A percentile compares a stretch with the other conserved stretches of the same genome.
Conservation (phyloP, 495 filamentous ascomycete species). For the Rusavskia elegans region DNA sequence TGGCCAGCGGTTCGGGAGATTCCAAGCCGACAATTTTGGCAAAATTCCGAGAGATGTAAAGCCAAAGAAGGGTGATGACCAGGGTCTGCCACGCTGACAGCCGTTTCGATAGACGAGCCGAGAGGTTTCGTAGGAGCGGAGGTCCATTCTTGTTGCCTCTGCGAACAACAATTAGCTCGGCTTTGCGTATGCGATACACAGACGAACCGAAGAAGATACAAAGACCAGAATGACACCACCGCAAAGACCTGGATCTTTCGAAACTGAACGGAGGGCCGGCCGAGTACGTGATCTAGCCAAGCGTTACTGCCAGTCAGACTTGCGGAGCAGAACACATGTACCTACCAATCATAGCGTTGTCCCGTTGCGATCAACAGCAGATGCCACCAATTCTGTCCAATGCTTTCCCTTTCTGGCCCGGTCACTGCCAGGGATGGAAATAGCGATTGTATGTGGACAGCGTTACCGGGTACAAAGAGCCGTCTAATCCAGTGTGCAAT, state of each 20-base stretch:
- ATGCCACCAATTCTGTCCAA: no score
- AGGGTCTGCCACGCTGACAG: slow-evolving; percentile 83
- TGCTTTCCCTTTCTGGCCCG: no score
- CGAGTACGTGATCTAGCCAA: slow-evolving; percentile 68
- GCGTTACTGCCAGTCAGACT: background rate
- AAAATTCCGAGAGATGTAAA: slow-evolving; percentile 85
- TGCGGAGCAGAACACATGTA: background rate
- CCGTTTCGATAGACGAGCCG: slow-evolving; percentile 45
- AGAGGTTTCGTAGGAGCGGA: slow-evolving; percentile 55
- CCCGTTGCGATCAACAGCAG: no score
- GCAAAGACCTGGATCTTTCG: slow-evolving; percentile 85
- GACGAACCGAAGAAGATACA: slow-evolving; percentile 60
- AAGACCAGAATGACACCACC: slow-evolving; percentile 80
- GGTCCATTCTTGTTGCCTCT: slow-evolving; percentile 85
- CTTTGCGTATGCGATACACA: background rate
- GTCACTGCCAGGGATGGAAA: no score
- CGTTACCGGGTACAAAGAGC: no score
- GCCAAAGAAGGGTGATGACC: slow-evolving; percentile 74
- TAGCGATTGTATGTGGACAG: no score
- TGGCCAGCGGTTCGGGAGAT: slow-evolving; percentile 82
- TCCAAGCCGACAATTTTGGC: slow-evolving; percentile 82
- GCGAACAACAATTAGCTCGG: background rate
- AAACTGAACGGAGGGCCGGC: slow-evolving; percentile 76
- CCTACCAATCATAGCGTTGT: slow-evolving; percentile 7
- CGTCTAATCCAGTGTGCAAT: no score